A percentile compares a stretch with the other conserved stretches of the same genome.
Evolutionary conservation across 1,139 yeast genomes (phyloP).

Genomic region (Saccharomyces uvarum): DNA sequence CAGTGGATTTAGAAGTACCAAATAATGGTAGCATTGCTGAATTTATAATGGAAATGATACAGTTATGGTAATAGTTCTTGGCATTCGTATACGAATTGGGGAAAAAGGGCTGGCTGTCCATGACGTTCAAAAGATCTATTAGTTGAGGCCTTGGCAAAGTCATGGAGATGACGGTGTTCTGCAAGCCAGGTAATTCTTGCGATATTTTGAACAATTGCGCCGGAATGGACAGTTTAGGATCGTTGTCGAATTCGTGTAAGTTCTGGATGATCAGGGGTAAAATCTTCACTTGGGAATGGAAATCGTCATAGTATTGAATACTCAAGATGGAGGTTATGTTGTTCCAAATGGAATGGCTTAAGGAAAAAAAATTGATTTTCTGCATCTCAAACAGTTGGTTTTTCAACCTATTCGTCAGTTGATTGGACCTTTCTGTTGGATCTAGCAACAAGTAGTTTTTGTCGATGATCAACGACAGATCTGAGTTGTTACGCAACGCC

Average conservation of each 20-base stretch:
- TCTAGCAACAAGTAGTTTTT: background rate
- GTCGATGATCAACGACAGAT: slow-evolving; percentile 11
- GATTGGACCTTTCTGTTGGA: background rate
- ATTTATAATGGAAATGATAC: slow-evolving; percentile 9
- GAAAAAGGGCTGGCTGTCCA: slow-evolving; percentile 8
- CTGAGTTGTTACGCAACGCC: slow-evolving; percentile 9
- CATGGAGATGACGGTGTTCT: slow-evolving; percentile 10
- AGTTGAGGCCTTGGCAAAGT: slow-evolving; percentile 9
- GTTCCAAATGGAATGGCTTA: slow-evolving; percentile 8
- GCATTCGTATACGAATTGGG: slow-evolving; percentile 2
- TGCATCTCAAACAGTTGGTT: slow-evolving; percentile 6
- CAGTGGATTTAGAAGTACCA: slow-evolving; percentile 6
- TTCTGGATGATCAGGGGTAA: slow-evolving; percentile 10
- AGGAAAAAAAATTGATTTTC: slow-evolving; percentile 13
- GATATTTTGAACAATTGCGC: slow-evolving; percentile 9
- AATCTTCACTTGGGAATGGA: slow-evolving; percentile 5
- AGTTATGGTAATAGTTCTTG: slow-evolving; percentile 10
- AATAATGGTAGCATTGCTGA: slow-evolving; percentile 12
- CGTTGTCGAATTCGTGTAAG: background rate
- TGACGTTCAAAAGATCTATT: slow-evolving; percentile 2
- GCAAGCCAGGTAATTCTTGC: slow-evolving; percentile 5
- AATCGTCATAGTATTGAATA: slow-evolving; percentile 11
- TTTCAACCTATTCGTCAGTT: slow-evolving; percentile 5
- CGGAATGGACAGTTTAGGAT: background rate
- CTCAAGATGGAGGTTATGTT: slow-evolving; percentile 8